Conservation (phyloP, 805 yeast species). For the Cyberlindnera euphorbiiphila region DNA sequence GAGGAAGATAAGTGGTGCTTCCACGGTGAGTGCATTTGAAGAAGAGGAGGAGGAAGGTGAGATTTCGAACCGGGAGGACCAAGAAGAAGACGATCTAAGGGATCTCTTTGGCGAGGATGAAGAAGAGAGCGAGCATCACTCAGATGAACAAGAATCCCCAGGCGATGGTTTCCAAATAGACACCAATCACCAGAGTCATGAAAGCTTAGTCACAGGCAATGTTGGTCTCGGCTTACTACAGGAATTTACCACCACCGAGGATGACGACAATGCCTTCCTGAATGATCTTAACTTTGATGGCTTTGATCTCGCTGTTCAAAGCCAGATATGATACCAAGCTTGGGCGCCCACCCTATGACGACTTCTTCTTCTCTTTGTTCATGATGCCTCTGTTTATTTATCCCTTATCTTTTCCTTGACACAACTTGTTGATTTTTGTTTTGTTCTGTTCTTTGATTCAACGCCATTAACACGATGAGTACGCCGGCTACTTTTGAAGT, state of each 20-base stretch:
- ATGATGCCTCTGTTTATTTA: not conserved
- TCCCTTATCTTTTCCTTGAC: not conserved
- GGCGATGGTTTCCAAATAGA: not conserved
- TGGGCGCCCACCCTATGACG: not conserved
- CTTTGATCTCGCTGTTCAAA: conserved; percentile 4
- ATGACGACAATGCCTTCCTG: conserved; percentile 17
- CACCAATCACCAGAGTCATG: no score
- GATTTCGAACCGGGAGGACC: conserved; percentile 1
- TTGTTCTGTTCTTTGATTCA: not conserved
- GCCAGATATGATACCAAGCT: no score
- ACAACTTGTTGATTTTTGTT: not conserved
- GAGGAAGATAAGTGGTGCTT: conserved; percentile 15
- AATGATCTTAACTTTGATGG: conserved; percentile 18
- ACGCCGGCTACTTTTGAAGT: no score
- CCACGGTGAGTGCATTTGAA: conserved; percentile 7
- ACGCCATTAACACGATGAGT: not conserved
- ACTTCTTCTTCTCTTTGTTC: not conserved
- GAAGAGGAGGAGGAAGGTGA: conserved; percentile 10
- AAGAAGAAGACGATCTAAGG: not conserved
- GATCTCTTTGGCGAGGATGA: not conserved
- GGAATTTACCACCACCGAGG: conserved; percentile 9
- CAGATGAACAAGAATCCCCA: no score
- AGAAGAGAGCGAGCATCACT: no score
- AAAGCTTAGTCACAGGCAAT: no score
- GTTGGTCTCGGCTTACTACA: conserved; percentile 10